Percentiles rank a stretch among this genome's conserved stretches.
These are phyloP conservation scores for Echium plantagineum DNA, from an alignment of 257 asterid genomes.

Conservation along the genomic window DNA sequence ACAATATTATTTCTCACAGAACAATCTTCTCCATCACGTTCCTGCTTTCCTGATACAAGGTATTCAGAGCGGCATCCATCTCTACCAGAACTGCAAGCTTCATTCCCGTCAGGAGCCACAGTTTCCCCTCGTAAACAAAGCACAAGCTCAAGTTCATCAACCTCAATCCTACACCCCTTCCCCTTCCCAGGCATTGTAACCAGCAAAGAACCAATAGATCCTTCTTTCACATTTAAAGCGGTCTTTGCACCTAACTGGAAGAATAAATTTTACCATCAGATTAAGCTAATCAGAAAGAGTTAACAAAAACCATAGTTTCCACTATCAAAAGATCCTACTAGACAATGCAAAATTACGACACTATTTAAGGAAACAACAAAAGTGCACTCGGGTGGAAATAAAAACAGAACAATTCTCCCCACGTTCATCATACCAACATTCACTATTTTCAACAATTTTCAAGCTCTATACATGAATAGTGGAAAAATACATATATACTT, in stretches of 20 bases:
- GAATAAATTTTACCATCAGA: background rate
- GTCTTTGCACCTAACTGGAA: slow-evolving; percentile 60
- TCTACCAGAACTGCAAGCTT: slow-evolving; percentile 24
- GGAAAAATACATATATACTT: too few species aligned
- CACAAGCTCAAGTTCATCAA: slow-evolving; percentile 85
- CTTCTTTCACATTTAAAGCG: slow-evolving; percentile 63
- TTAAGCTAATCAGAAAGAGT: background rate
- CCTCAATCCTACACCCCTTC: slow-evolving; percentile 74
- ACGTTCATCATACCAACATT: background rate
- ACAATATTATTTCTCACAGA: slow-evolving; percentile 30
- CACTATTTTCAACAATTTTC: background rate
- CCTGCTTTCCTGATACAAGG: slow-evolving; percentile 31
- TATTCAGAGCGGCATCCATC: slow-evolving; percentile 14
- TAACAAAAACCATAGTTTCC: background rate
- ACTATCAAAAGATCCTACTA: background rate
- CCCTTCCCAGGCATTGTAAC: slow-evolving; percentile 91
- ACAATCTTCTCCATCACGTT: slow-evolving; percentile 23
- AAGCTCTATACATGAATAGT: background rate
- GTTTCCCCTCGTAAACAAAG: slow-evolving; percentile 49
- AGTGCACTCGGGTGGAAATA: background rate
- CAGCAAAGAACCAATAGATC: slow-evolving; percentile 74
- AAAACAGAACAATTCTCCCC: background rate
- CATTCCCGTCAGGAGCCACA: slow-evolving; percentile 26
- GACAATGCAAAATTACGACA: background rate
- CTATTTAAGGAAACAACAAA: background rate